Percentiles rank a stretch among this genome's conserved stretches.
Evolutionary conservation across 768 basidiomycete species (phyloP).

Genomic region (Rhizopogon rudus): DNA sequence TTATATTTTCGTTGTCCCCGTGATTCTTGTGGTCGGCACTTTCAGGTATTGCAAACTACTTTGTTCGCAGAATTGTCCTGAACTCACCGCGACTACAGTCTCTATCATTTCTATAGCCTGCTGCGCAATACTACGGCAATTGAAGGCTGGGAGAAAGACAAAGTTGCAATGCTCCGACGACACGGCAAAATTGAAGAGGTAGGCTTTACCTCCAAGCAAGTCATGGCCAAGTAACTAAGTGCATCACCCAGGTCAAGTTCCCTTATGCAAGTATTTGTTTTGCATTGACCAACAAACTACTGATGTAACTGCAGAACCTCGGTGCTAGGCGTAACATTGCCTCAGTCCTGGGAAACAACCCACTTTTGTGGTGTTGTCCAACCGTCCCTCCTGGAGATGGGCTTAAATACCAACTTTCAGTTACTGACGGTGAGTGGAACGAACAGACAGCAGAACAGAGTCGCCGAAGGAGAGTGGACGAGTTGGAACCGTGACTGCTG

Average conservation of each 20-base stretch:
- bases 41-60: constrained; percentile 62
- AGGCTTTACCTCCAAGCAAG: constrained; percentile 2
- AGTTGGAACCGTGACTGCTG: constrained; percentile 1
- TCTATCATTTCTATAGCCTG: constrained; percentile 84
- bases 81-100: constrained; percentile 36
- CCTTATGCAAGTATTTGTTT: constrained; percentile 66
- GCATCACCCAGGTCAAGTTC: constrained; percentile 63
- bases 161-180: constrained; percentile 78
- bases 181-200: constrained; percentile 84
- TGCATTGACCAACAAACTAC: background rate
- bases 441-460: constrained; percentile 29
- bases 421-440: constrained; percentile 72
- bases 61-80: background rate
- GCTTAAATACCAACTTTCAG: constrained; percentile 67
- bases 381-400: constrained; percentile 63
- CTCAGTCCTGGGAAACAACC: constrained; percentile 71
- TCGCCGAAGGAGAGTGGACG: constrained; percentile 5
- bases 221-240: background rate
- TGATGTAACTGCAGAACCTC: constrained; percentile 55
- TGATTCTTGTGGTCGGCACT: constrained; percentile 79
- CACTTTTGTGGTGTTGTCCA: constrained; percentile 85
- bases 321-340: constrained; percentile 69
- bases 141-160: constrained; percentile 98
- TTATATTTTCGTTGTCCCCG: constrained; percentile 80
- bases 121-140: constrained; percentile 89